Evolutionary conservation across 78 protist species (phyloP), one percentile per base, ranked within the genome.

Genomic region (Dictyostelium discoideum): DNA sequence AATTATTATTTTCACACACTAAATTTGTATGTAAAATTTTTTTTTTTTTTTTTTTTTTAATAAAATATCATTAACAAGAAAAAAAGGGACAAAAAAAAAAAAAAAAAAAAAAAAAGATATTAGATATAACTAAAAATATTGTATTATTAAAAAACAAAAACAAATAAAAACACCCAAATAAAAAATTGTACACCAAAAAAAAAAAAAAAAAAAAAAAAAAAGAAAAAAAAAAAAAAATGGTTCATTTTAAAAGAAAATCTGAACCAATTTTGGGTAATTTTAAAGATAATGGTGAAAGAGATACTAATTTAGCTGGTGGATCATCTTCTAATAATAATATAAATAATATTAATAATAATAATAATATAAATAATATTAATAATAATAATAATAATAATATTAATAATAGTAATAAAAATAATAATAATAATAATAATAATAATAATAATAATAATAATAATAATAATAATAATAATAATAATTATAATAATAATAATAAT

Each of bases 221-320:
- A 32, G 37, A 13, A 74, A 14, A 32, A 16, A 74, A 39, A 37
- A 32, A 13, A 14, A 74, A 32, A 74, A 74, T 74, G 81, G 81
- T 74, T 74, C 81, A 74, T 74, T 74, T 74, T 74, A 74, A 74
- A 37, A 74, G 81, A 74, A 74, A 74, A 32, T 74, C 81, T 14
- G 81, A 74, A 32, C 81, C 81, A 74, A 74, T 74, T 37, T 37
- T 74, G 3, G 46, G 81, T 74, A 74, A 74, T 37, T 74, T 74
- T 37, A 69, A 69, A 26, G 39, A 29, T 10, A 69, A 29, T 69
- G 18, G 39, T 24, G 77, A 67, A 67, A 57, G 67, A 20, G 67
- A 60, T 20, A 20, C 69, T 14, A 20, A 20, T 4, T 20, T 60
- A 60, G n/a, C 20, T 14, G 77, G 77, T 22, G 74, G 37, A 9